Percentiles rank a stretch among this genome's conserved stretches.
phyloP scores from a whole-genome alignment of 169 alveolate genomes.

The Eimeria sp. region DNA sequence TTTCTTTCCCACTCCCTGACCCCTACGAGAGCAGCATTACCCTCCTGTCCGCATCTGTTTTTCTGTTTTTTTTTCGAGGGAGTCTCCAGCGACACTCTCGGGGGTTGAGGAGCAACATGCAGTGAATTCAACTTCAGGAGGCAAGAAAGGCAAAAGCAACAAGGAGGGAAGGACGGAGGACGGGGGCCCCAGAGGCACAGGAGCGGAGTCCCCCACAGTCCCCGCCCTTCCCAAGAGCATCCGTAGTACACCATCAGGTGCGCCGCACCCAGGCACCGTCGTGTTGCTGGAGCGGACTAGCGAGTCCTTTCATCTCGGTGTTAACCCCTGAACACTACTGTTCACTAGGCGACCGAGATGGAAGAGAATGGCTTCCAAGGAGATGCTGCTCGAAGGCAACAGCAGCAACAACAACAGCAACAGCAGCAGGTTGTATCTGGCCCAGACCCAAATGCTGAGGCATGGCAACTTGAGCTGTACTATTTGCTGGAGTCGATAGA shows the following conservation, averaged over 20 bases:
- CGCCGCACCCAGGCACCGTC: not conserved
- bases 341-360: not conserved
- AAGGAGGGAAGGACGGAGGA: conserved; percentile 34
- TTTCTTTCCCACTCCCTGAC: not conserved
- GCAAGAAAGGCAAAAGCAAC: not conserved
- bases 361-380: conserved; percentile 21
- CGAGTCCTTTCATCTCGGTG: not conserved
- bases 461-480: conserved; percentile 62
- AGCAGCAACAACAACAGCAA: conserved; percentile 8
- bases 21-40: not conserved
- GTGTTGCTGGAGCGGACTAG: not conserved
- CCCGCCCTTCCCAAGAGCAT: conserved; percentile 25
- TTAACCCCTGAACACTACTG: not conserved
- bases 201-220: conserved; percentile 20
- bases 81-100: not conserved
- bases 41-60: not conserved
- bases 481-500: conserved; percentile 58
- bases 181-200: conserved; percentile 35
- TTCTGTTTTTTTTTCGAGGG: not conserved
- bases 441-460: not conserved
- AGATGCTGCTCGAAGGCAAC: conserved; percentile 39
- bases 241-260: not conserved
- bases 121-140: not conserved
- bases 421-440: conserved; percentile 28
- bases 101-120: not conserved